phyloP scores from a whole-genome alignment of 805 yeast species.

The Saccharomycopsis javanensis region DNA sequence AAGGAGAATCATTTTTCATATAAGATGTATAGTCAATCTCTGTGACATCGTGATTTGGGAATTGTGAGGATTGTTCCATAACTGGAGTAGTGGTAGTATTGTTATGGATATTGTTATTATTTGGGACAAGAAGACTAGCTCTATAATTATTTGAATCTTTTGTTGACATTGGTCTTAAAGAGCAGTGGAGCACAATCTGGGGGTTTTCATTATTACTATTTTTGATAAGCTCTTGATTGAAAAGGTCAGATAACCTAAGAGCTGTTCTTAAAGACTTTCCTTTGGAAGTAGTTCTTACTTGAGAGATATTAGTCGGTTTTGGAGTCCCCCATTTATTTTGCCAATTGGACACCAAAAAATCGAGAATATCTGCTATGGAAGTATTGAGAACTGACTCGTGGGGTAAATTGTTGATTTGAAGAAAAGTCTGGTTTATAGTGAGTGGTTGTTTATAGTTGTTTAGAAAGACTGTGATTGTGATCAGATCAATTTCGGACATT shows the following conservation, averaged over 20 bases:
- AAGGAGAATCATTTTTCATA: background rate
- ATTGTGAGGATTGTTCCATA: background rate
- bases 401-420: conserved; percentile 12
- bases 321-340: conserved; percentile 18
- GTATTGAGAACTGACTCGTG: conserved; percentile 6
- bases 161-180: conserved; percentile 8
- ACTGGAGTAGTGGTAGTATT: conserved; percentile 10
- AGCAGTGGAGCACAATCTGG: conserved; percentile 6
- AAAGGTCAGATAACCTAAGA: conserved; percentile 8
- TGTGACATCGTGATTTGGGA: conserved; percentile 4
- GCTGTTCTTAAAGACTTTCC: conserved; percentile 14
- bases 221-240: background rate
- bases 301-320: conserved; percentile 13
- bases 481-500: conserved; percentile 3
- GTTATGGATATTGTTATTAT: conserved; percentile 8
- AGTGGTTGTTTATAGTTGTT: conserved; percentile 10
- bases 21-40: background rate
- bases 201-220: background rate
- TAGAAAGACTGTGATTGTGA: conserved; percentile 10
- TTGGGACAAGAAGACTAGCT: conserved; percentile 18
- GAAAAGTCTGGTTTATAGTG: conserved; percentile 17
- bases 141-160: conserved; percentile 8
- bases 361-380: conserved; percentile 13
- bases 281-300: conserved; percentile 10
- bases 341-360: conserved; percentile 16